Percentiles rank a stretch among this genome's conserved stretches.
phyloP scores from a whole-genome alignment of 176 grass and related monocot species.

The Ananas comosus region DNA sequence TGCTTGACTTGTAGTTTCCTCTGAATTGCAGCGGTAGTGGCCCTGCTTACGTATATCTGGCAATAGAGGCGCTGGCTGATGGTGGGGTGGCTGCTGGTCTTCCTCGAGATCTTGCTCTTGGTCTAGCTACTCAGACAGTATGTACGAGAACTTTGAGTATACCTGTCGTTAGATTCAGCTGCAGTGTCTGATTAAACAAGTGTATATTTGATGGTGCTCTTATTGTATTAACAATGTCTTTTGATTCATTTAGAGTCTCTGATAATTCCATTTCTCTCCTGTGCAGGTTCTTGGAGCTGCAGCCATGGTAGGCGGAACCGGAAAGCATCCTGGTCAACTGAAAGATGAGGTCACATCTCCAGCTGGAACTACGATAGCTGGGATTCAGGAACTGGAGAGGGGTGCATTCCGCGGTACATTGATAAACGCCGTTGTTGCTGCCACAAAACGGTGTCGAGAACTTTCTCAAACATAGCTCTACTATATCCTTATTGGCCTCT shows the following conservation, averaged over 20 bases:
- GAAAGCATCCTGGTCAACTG: constrained; percentile 84
- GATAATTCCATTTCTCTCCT: not conserved
- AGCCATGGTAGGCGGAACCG: constrained; percentile 80
- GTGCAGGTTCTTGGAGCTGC: constrained; percentile 75
- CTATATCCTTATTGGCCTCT: not conserved
- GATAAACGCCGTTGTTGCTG: constrained; percentile 88
- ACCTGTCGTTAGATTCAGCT: not conserved
- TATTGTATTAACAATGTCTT: not conserved
- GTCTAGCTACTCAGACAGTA: constrained; percentile 91
- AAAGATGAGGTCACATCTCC: constrained; percentile 96
- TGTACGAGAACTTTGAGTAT: constrained; percentile 10
- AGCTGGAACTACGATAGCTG: constrained; percentile 93
- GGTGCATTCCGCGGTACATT: constrained; percentile 70
- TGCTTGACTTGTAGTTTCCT: not conserved
- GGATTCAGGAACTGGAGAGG: constrained; percentile 82
- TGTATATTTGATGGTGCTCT: not conserved
- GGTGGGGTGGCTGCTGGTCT: constrained; percentile 97
- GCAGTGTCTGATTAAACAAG: not conserved
- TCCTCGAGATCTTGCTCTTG: constrained; percentile 91
- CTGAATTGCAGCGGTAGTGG: constrained; percentile 79
- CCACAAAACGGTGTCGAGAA: constrained; percentile 67
- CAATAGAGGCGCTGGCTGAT: constrained; percentile 96
- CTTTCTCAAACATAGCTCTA: constrained; percentile 41
- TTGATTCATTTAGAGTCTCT: not conserved
- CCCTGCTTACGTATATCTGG: constrained; percentile 86